A percentile compares a stretch with the other conserved stretches of the same genome.
These are phyloP conservation scores for Coemansia sp. DNA, from an alignment of 192 early-diverging fungal species.

Conservation along the genomic window DNA sequence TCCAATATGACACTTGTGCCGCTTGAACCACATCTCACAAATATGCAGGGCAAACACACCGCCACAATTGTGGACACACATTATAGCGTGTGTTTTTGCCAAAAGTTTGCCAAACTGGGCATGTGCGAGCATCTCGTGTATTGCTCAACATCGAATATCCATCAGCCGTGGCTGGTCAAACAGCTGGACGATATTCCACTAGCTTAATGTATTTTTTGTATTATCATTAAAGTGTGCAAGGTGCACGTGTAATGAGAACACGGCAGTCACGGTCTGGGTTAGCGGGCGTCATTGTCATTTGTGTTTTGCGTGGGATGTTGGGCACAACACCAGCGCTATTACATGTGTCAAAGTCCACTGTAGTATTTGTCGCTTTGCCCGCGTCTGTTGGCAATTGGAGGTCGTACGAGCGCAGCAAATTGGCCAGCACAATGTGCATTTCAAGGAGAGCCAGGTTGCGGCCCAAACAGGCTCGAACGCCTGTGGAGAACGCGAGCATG, in stretches of 20 bases:
- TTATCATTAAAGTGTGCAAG: background rate
- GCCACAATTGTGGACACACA: conserved; percentile 18
- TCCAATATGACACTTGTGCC: background rate
- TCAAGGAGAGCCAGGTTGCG: conserved; percentile 54
- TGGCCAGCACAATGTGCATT: conserved; percentile 50
- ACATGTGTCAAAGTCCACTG: background rate
- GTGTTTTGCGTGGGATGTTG: conserved; percentile 27
- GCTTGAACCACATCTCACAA: background rate
- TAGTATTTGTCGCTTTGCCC: background rate
- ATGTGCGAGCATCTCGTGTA: conserved; percentile 37
- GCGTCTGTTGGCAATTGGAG: conserved; percentile 7
- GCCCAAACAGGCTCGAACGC: conserved; percentile 56
- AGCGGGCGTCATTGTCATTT: conserved; percentile 40
- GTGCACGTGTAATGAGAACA: conserved; percentile 11
- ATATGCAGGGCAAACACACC: too few species aligned
- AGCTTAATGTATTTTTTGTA: background rate
- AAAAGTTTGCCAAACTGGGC: conserved; percentile 9
- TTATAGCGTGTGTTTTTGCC: conserved; percentile 34
- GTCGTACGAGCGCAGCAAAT: conserved; percentile 41
- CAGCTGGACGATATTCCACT: conserved; percentile 18
- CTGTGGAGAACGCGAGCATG: conserved; percentile 53
- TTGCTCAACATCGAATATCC: conserved; percentile 23
- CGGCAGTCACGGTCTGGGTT: conserved; percentile 44
- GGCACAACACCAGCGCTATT: conserved; percentile 7
- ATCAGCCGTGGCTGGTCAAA: conserved; percentile 29